These are phyloP conservation scores for Ilyonectria robusta DNA, from an alignment of 2,329 filamentous ascomycete genomes.

Conservation along the genomic window DNA sequence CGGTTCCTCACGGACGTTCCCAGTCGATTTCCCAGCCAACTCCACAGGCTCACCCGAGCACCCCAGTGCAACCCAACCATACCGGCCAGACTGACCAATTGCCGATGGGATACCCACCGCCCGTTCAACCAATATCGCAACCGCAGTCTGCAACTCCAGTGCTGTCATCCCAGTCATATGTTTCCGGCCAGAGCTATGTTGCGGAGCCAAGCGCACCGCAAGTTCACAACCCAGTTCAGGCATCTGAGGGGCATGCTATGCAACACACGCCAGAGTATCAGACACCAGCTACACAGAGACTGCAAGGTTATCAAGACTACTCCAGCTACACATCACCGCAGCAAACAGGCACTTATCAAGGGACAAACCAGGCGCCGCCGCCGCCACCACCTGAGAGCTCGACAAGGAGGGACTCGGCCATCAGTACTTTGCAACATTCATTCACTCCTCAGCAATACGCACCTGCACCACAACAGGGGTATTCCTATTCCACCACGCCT, in stretches of 20 bases:
- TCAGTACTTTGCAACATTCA: constrained; percentile 6
- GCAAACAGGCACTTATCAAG: background rate
- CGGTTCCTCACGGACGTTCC: background rate
- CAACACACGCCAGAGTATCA: background rate
- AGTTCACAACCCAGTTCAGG: background rate
- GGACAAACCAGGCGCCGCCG: background rate
- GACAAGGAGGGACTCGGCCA: constrained; percentile 15
- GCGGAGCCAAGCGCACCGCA: background rate
- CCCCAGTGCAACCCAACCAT: background rate
- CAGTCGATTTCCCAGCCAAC: background rate
- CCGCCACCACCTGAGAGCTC: background rate
- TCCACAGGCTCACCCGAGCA: background rate
- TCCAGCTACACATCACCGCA: constrained; percentile 3
- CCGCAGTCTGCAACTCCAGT: background rate
- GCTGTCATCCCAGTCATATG: background rate
- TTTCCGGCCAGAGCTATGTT: background rate
- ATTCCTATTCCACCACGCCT: background rate
- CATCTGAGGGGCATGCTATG: background rate
- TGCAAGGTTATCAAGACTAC: constrained; percentile 9
- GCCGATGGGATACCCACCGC: constrained; percentile 8
- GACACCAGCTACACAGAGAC: background rate
- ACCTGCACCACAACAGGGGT: constrained; percentile 2
- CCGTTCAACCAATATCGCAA: background rate
- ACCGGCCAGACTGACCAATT: background rate
- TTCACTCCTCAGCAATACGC: constrained; percentile 37